Base-by-base conservation (phyloP, 2,329 filamentous ascomycete species). In the Hymenoscyphus albidus region DNA sequence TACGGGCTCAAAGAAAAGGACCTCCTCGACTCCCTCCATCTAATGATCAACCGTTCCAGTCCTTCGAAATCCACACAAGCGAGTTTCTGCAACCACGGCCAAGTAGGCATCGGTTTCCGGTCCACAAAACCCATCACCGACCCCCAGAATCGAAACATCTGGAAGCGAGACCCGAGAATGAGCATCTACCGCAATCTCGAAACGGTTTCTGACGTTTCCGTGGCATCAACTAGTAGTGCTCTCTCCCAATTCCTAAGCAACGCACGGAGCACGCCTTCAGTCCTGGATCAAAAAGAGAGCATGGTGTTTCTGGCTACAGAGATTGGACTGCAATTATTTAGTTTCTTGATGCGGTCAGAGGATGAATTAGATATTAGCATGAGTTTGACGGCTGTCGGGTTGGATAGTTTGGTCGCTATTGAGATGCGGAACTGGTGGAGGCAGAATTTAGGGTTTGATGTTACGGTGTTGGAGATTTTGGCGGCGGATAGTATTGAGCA, bases 401-500 rank as follows among this genome's bases (percentile, higher is more conserved):
- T 67, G 0, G 65, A 67, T 38, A 62, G 58, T 22, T 31, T 67
- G n/a, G 35, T 67, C 2, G 40, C 62, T 13, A 62, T 67, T 56
- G 65, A 67, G 48, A 16, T 65, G 22, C 39, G 64, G 12, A 63
- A 59, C 12, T 62, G 60, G 64, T 62, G 44, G 63, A 58, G 44
- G 27, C 27, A 56, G 27, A 59, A 18, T 51, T 51, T 63, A 22
- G 62, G 56, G 5, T 54, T 60, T 3, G 64, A 68, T 16, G 39
- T 68, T 39, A 54, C 35, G 14, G 42, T 62, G 18, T 39, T 64
- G 18, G 64, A 68, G 61, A 55, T 68, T 27, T 63, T 63, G 62
- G 78, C 79, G 57, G 78, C 40, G 5, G 59, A 59, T 6, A 62
- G 27, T 58, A 64, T 64, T 31, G 40, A 61, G 31, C 16, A 22